Percentiles rank a stretch among this genome's conserved stretches.
Evolutionary conservation across 495 filamentous ascomycete genomes (phyloP).

Genomic region (Usnea hakonensis): DNA sequence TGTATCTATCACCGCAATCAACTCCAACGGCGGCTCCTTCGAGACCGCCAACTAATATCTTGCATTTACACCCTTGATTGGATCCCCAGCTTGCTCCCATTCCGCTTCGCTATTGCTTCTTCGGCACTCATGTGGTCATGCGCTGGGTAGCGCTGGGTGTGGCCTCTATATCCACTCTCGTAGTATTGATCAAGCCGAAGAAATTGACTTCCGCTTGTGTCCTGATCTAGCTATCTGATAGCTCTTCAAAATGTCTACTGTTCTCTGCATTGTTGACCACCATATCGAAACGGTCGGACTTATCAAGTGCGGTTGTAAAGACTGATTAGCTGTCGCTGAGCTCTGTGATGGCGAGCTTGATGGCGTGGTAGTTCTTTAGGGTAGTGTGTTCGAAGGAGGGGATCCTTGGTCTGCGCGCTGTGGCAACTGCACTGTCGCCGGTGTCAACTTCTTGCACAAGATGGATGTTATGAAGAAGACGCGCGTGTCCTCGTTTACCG

Average conservation of each 20-base stretch:
- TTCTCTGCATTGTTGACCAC: constrained; percentile 37
- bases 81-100: constrained; percentile 39
- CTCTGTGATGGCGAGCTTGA: constrained; percentile 28
- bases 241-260: constrained; percentile 18
- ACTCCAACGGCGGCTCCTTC: constrained; percentile 37
- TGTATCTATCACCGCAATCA: constrained; percentile 37
- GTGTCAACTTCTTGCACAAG: constrained; percentile 31
- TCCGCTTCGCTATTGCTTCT: constrained; percentile 27
- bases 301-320: constrained; percentile 24
- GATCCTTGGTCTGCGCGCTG: constrained; percentile 28
- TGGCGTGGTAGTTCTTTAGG: constrained; percentile 18
- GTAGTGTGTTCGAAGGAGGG: constrained; percentile 20
- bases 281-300: constrained; percentile 31
- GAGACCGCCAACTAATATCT: constrained; percentile 42
- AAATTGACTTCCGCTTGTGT: constrained; percentile 24
- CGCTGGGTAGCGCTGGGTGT: constrained; percentile 35
- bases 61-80: constrained; percentile 35
- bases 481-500: too few species aligned
- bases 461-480: constrained; percentile 17
- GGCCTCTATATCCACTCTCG: constrained; percentile 33
- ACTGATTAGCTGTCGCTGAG: constrained; percentile 24
- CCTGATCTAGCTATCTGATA: constrained; percentile 15
- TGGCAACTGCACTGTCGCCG: constrained; percentile 35
- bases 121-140: constrained; percentile 40
- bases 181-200: constrained; percentile 27